Evolutionary conservation across 192 early-diverging fungal species (phyloP).

Genomic region (Coemansia sp.): DNA sequence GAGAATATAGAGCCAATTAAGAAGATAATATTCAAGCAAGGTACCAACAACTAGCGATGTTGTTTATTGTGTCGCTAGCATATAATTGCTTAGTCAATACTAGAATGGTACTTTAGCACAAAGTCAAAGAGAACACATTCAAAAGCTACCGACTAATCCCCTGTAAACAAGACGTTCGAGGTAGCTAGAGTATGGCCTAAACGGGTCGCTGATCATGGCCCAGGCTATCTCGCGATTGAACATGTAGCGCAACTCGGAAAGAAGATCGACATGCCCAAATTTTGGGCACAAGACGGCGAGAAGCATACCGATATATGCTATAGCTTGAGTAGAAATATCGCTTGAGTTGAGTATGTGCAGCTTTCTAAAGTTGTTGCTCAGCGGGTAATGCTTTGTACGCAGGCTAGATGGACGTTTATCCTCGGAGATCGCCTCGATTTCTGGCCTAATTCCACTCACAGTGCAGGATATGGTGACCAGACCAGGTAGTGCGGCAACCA

Average conservation of each 20-base stretch:
- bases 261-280: background rate
- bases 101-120: too few species aligned
- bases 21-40: too few species aligned
- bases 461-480: background rate
- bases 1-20: too few species aligned
- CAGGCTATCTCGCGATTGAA: background rate
- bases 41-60: too few species aligned
- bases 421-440: background rate
- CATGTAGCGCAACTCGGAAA: background rate
- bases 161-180: background rate
- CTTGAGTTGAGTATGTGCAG: background rate
- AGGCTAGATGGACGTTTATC: background rate
- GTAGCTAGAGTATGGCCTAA: background rate
- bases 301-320: background rate
- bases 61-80: too few species aligned
- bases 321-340: background rate
- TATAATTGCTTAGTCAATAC: too few species aligned
- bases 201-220: background rate
- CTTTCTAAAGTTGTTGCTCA: background rate
- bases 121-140: too few species aligned
- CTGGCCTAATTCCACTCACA: background rate
- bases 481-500: background rate
- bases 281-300: background rate
- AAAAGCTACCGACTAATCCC: too few species aligned
- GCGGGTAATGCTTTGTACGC: background rate